Evolutionary conservation across 2,329 filamentous ascomycete genomes (phyloP), one percentile per base, ranked within the genome.

Genomic region (Acrocalymma vagum): DNA sequence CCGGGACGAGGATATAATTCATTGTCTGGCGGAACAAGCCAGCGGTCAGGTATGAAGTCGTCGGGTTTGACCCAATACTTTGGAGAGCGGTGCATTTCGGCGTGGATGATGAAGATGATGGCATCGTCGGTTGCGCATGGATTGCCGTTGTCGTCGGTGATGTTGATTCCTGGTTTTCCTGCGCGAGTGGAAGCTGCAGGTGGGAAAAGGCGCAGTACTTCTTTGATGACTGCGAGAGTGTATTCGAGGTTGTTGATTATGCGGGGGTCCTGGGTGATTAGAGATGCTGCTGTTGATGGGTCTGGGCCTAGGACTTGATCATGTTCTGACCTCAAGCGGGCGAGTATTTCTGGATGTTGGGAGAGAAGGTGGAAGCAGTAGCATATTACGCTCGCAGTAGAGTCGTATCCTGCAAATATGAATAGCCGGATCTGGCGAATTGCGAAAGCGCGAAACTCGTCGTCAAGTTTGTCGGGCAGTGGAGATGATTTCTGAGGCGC

Each of bases 401-500:
- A 57, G 36, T 65, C 62, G 31, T 67, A 59, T 1, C 63, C 63
- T 14, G 58, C 56, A 34, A 67, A 60, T 11, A 67, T 39, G 42
- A 67, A 67, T 4, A 41, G 40, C 11, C 20, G 15, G 15, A 41
- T 40, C 16, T 45, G 37, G 13, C 37, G 37, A 16, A 41, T 37
- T 18, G 41, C 41, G 16, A 40, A 35, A 16, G 36, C 18, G 9
- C 42, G 31, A 48, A 70, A 69, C 4, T 37, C 39, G n/a, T 51
- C 17, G 15, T 60, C 54, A 16, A 54, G 38, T n/a, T 49, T 51
- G 3, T 31, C 27, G 18, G 22, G 20, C 10, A 5, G 30, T 17
- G 3, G 31, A 29, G 18, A 26, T 1, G 16, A 21, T 22, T 21
- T 41, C 9, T 42, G 28, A 6, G 33, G 23, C 23, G 37, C 37